Percentiles rank a stretch among this genome's conserved stretches.
Conservation (phyloP, 2,329 filamentous ascomycete species). For the Geoglossum cookeanum region DNA sequence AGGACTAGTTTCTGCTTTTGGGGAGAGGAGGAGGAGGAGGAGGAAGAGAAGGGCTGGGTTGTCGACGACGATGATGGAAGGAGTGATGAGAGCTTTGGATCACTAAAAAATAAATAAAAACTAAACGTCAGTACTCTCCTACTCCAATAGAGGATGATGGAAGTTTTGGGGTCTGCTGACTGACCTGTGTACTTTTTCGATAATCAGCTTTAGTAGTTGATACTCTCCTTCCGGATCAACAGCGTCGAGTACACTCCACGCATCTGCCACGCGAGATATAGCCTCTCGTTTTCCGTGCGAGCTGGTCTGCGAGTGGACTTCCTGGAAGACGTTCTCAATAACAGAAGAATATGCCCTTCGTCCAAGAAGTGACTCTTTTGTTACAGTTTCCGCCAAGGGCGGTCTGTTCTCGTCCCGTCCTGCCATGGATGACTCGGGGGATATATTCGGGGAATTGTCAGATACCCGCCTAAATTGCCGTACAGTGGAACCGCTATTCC, state of each 20-base stretch:
- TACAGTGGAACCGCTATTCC: conserved; percentile 81
- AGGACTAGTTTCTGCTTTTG: conserved; percentile 48
- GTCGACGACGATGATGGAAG: conserved; percentile 15
- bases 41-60: conserved; percentile 13
- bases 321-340: conserved; percentile 65
- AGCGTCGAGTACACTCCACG: conserved; percentile 66
- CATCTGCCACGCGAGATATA: conserved; percentile 63
- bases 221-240: conserved; percentile 83
- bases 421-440: conserved; percentile 7
- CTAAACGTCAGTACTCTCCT: too few relatives aligned
- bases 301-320: conserved; percentile 64
- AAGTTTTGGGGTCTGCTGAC: background rate
- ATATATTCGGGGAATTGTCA: conserved; percentile 28
- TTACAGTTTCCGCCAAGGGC: conserved; percentile 22
- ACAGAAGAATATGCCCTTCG: conserved; percentile 64
- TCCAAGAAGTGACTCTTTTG: conserved; percentile 68
- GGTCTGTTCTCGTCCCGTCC: conserved; percentile 22
- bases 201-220: conserved; percentile 47
- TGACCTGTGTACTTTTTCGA: conserved; percentile 11
- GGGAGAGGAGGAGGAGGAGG: conserved; percentile 13
- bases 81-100: conserved; percentile 20
- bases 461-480: conserved; percentile 82
- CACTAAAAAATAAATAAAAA: conserved; percentile 4
- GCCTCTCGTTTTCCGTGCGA: conserved; percentile 60
- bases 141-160: too few relatives aligned